Conservation (phyloP, 164 flowering plant genomes). For the Tinospora cordifolia region DNA sequence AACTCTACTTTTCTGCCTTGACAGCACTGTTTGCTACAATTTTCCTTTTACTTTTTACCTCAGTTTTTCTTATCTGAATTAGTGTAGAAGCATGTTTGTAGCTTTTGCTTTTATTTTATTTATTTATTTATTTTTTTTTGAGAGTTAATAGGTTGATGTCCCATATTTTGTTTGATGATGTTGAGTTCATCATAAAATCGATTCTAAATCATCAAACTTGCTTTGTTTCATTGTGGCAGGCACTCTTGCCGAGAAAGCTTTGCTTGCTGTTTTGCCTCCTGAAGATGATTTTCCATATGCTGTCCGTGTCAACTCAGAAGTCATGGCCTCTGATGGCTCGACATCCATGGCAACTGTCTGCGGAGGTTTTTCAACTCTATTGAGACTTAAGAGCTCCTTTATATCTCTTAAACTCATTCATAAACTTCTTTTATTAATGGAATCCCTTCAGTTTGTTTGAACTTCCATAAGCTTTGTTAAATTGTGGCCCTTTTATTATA, state of each 20-base stretch:
- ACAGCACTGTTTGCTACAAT: no score
- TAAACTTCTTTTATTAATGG: neutral
- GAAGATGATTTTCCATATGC: conserved; percentile 74
- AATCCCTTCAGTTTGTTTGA: neutral
- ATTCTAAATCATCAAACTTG: neutral
- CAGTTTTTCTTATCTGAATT: neutral
- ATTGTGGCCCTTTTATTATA: neutral
- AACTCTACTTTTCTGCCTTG: no score
- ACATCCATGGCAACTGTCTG: conserved; percentile 99
- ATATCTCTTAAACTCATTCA: neutral
- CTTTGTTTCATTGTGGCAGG: conserved; percentile 34
- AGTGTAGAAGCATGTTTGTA: neutral
- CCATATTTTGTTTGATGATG: neutral
- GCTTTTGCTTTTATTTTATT: neutral
- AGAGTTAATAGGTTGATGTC: neutral
- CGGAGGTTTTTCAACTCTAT: conserved; percentile 54
- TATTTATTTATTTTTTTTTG: neutral
- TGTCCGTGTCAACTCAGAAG: conserved; percentile 91
- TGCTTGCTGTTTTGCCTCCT: conserved; percentile 89
- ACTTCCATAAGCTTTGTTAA: neutral
- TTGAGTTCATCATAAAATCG: neutral
- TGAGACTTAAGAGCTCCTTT: neutral
- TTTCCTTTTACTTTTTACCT: no score
- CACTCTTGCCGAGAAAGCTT: conserved; percentile 94
- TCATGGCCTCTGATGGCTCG: conserved; percentile 99